Evolutionary conservation across 2,329 filamentous ascomycete genomes (phyloP), one percentile per base, ranked within the genome.

Genomic region (Neofusicoccum ribis): DNA sequence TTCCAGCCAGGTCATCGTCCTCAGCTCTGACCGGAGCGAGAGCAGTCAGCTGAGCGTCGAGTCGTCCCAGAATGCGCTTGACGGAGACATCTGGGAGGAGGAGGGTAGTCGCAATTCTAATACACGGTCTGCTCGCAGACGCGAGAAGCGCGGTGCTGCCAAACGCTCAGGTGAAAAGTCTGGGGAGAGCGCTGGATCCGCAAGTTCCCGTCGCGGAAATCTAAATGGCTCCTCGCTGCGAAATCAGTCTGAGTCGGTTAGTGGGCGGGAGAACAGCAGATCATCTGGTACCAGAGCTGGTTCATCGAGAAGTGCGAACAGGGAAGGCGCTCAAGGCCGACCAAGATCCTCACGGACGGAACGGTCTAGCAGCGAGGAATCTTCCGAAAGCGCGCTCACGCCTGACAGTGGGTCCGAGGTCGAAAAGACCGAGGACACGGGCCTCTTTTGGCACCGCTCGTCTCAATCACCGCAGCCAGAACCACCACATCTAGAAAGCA

Each of bases 41-140:
- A 36, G 5, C 14, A 66, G 36, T 14, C 31, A 49, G 39, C 61
- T 23, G 6, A 54, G 14, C 17, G n/a, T 27, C 7, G 63, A 59
- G 2, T 20, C 37, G 6, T 43, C 63, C 3, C 54, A 37, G n/a
- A 50, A 69, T 17, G 70, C 72, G 20, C 70, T 72, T 17, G 72
- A 71, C 37, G 73, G 72, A 17, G 81, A 83, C 63, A 76, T 83
- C 23, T 83, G 81, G 81, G 75, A 80, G 70, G 80, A 81, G 65
- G 80, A 82, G 68, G 81, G 80, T 15, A 81, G 80, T 12, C 43
- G 63, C 5, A 23, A 34, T 34, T 58, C 62, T n/a, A 12, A 58
- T 12, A 59, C 51, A 3, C 63, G 52, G 7, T 9, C 52, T 23
- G 51, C 63, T 14, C 17, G 46, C 20, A 47, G 63, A 50, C 51